These are phyloP conservation scores for Neofusicoccum umdonicola DNA, from an alignment of 2,329 filamentous ascomycete genomes.

Conservation along the genomic window DNA sequence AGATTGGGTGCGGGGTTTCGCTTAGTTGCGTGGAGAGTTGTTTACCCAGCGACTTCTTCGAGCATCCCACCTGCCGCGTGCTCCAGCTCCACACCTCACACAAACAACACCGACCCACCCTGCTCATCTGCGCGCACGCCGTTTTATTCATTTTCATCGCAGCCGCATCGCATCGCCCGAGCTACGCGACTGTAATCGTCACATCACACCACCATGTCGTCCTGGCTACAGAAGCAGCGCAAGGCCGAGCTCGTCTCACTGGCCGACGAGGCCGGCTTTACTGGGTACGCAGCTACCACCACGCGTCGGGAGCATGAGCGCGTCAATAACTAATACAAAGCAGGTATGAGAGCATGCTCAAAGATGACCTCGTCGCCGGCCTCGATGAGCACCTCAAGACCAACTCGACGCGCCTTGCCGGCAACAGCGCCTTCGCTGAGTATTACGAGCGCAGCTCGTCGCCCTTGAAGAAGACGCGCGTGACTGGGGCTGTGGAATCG, in stretches of 20 bases:
- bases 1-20: slow-evolving; percentile 10
- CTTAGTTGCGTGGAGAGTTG: slow-evolving; percentile 5
- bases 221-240: slow-evolving; percentile 77
- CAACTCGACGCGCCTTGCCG: slow-evolving; percentile 64
- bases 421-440: slow-evolving; percentile 64
- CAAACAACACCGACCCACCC: neutral
- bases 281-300: slow-evolving; percentile 59
- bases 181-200: slow-evolving; percentile 8
- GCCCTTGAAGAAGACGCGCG: slow-evolving; percentile 45
- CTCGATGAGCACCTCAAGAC: slow-evolving; percentile 70
- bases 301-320: slow-evolving; percentile 6
- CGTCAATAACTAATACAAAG: slow-evolving; percentile 21
- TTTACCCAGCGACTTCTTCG: slow-evolving; percentile 9
- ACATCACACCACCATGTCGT: slow-evolving; percentile 56
- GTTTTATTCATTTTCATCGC: neutral
- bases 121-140: slow-evolving; percentile 2
- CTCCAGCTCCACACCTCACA: neutral
- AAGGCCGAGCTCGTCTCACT: slow-evolving; percentile 77
- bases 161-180: slow-evolving; percentile 14
- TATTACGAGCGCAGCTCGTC: slow-evolving; percentile 70
- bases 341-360: slow-evolving; percentile 70
- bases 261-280: slow-evolving; percentile 67
- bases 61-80: slow-evolving; percentile 2
- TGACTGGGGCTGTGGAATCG: slow-evolving; percentile 38
- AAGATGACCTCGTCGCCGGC: slow-evolving; percentile 72